These are phyloP conservation scores for Penicillium sclerotiorum DNA, from an alignment of 2,329 filamentous ascomycete genomes.

Conservation along the genomic window DNA sequence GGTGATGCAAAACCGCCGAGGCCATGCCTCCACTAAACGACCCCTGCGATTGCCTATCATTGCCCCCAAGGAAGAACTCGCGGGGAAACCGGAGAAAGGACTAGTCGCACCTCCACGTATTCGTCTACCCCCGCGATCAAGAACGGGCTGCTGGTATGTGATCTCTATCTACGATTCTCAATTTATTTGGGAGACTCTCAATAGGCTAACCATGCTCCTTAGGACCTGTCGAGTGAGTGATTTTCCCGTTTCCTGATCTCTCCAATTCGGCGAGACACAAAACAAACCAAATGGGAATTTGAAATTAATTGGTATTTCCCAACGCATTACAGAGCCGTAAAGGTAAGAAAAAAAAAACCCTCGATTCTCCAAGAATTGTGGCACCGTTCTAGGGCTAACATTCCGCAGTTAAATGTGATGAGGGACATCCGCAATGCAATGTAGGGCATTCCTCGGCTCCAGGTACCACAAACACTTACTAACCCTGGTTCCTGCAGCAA, in stretches of 20 bases:
- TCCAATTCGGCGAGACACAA: not conserved
- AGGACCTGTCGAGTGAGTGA: conserved; percentile 48
- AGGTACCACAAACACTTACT: not conserved
- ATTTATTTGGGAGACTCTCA: too few relatives aligned
- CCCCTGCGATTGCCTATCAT: conserved; percentile 46
- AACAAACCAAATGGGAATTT: not conserved
- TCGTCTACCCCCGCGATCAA: conserved; percentile 55
- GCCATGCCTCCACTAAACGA: conserved; percentile 40
- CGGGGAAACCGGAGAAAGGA: conserved; percentile 33
- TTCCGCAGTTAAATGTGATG: conserved; percentile 58
- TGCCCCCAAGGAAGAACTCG: conserved; percentile 47
- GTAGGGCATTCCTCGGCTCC: conserved; percentile 38
- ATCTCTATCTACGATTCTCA: conserved; percentile 10
- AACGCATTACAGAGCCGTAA: conserved; percentile 40
- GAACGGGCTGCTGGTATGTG: conserved; percentile 58
- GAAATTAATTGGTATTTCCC: conserved; percentile 15
- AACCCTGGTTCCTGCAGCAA: conserved; percentile 41
- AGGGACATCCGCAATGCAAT: conserved; percentile 57
- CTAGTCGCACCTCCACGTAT: conserved; percentile 43
- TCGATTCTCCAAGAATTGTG: conserved; percentile 1
- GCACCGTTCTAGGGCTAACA: conserved; percentile 14
- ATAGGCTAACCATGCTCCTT: conserved; percentile 16
- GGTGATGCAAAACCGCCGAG: conserved; percentile 42
- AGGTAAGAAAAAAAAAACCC: conserved; percentile 33
- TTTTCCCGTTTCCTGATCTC: not conserved